Evolutionary conservation across 352 stramenopile genomes (phyloP).

Genomic region (Peronosclerospora sorghi): DNA sequence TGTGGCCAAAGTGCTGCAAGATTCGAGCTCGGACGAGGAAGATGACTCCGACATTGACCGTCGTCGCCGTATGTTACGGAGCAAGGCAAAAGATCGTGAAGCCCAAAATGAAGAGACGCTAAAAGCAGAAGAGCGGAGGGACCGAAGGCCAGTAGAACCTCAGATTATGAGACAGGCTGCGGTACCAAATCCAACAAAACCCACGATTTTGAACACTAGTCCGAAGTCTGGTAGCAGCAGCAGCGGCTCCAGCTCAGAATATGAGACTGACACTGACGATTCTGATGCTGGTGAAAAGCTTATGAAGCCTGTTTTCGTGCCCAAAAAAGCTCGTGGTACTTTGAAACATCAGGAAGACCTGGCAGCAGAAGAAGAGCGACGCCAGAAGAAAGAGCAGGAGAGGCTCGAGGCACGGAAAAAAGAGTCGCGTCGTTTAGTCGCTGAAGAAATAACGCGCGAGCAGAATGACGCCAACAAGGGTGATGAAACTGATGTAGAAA

Average conservation of each 20-base stretch:
- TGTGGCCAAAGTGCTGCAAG: slow-evolving; percentile 42
- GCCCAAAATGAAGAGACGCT: slow-evolving; percentile 1
- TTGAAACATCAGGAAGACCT: slow-evolving; percentile 74
- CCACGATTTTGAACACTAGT: slow-evolving; percentile 7
- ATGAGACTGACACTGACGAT: slow-evolving; percentile 73
- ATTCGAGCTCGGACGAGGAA: slow-evolving; percentile 70
- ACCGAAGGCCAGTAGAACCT: slow-evolving; percentile 16
- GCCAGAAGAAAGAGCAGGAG: slow-evolving; percentile 38
- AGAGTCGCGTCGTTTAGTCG: slow-evolving; percentile 65
- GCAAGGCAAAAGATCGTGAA: slow-evolving; percentile 28
- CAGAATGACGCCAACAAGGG: slow-evolving; percentile 32
- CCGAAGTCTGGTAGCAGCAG: slow-evolving; percentile 35
- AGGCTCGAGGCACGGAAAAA: slow-evolving; percentile 52
- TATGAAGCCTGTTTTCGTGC: slow-evolving; percentile 89
- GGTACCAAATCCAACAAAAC: not conserved
- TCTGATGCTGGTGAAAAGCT: slow-evolving; percentile 60
- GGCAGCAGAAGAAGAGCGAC: slow-evolving; percentile 58
- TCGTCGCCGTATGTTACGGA: slow-evolving; percentile 47
- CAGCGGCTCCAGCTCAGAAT: slow-evolving; percentile 52
- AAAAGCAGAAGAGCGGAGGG: slow-evolving; percentile 6
- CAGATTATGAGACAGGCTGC: slow-evolving; percentile 27
- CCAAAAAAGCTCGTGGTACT: slow-evolving; percentile 80
- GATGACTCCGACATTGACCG: slow-evolving; percentile 54
- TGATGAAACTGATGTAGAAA: slow-evolving; percentile 68
- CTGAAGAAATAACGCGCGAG: slow-evolving; percentile 61